Evolutionary conservation across 2,329 filamentous ascomycete species (phyloP), one percentile per base, ranked within the genome.

Genomic region (Spiromastix sp.): DNA sequence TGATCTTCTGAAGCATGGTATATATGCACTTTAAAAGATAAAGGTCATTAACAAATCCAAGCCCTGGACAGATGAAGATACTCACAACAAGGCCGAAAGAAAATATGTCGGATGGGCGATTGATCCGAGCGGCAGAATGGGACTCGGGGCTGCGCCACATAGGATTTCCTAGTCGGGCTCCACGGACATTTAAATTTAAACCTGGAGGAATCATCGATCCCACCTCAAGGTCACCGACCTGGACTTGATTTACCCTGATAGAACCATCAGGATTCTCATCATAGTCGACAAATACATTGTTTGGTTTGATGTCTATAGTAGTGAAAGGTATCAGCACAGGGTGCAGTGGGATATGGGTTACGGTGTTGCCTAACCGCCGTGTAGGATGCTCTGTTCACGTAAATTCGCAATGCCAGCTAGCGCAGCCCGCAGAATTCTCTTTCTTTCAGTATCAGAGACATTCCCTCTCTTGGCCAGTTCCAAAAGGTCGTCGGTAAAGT

Each of bases 231-330:
- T 40, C 38, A 17, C 38, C 26, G 22, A 40, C 30, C 22, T 38
- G 30, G 11, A 26, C 10, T 15, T 18, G n/a, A 10, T 35, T 34
- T 10, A 38, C 25, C 13, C 20, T 18, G 12, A 41, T 31, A n/a
- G n/a, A n/a, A 13, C n/a, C 15, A 20, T 22, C 16, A 25, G 20
- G 17, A 11, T 20, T 25, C 17, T 31, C 26, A 15, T 36, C 31
- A 30, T 30, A 36, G 28, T 36, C 36, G 10, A 41, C 28, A 32
- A 38, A 38, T 31, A 41, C 32, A 19, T 35, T 38, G 26, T 36
- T 38, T 11, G 35, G 39, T 30, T 38, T 41, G 28, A 41, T 41
- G n/a, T 36, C 36, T 41, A 15, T 12, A n/a, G n/a, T n/a, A n/a
- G n/a, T n/a, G 8, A 25, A 16, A 30, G 12, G n/a, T 7, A 17